A percentile compares a stretch with the other conserved stretches of the same genome.
Evolutionary conservation across 2,329 filamentous ascomycete genomes (phyloP).

Genomic region (Fusarium albidum): DNA sequence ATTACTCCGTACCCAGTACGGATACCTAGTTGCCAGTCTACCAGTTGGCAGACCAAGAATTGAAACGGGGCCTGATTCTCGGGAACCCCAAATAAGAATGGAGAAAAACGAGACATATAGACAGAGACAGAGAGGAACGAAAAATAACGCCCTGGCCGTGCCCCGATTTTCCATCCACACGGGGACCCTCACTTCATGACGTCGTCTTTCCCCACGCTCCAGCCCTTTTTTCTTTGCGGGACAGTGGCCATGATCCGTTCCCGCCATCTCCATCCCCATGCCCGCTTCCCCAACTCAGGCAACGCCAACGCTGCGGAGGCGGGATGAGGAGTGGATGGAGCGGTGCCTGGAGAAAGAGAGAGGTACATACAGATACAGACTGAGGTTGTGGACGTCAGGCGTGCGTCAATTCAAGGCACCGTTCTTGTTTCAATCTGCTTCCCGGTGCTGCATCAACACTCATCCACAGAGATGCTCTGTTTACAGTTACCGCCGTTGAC

Average conservation of each 20-base stretch:
- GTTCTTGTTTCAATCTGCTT: background rate
- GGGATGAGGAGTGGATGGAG: constrained; percentile 17
- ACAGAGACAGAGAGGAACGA: background rate
- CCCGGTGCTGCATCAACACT: background rate
- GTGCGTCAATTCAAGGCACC: background rate
- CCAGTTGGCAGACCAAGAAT: constrained; percentile 1
- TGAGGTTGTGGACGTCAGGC: background rate
- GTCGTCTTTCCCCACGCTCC: constrained; percentile 37
- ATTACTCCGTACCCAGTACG: too few species aligned
- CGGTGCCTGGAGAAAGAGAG: constrained; percentile 8
- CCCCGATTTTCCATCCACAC: constrained; percentile 30
- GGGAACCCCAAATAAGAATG: constrained; percentile 1
- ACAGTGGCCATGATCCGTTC: too few species aligned
- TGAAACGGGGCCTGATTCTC: background rate
- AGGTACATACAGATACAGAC: too few species aligned
- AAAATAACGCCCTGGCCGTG: background rate
- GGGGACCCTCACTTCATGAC: constrained; percentile 31
- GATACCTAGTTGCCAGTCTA: too few species aligned
- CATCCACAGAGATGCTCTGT: background rate
- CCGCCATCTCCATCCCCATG: too few species aligned
- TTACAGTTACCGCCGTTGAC: constrained; percentile 2
- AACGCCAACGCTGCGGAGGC: constrained; percentile 19
- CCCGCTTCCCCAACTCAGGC: constrained; percentile 24
- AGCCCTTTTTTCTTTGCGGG: constrained; percentile 1
- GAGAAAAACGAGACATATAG: background rate